Base-by-base conservation (phyloP, 345 rosid genomes). In the Murraya koenigii region DNA sequence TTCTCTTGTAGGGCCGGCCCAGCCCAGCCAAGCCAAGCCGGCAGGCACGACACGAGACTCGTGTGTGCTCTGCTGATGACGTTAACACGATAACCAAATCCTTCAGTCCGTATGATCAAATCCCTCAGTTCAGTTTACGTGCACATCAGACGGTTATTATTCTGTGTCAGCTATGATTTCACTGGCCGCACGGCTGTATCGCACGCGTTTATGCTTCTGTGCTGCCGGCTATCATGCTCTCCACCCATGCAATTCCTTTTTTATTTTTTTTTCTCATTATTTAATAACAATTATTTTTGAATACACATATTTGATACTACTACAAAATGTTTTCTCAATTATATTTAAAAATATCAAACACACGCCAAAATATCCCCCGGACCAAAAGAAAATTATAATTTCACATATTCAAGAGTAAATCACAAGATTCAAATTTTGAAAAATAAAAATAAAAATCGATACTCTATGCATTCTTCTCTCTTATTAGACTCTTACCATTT, bases 41-140 rank as follows among this genome's bases (percentile, higher is more conserved):
- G 87, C 86, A 87, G 20, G 56, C 56, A 52, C 56, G 56, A 17
- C 56, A 52, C 86, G 81, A 81, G 80, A 71, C 62, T 75, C 82
- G 75, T 77, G 85, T 82, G 85, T 19, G 59, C 54, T 44, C 28
- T 15, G 49, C 36, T 56, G 69, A 15, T 86, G 83, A 77, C 82
- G 80, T 60, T 41, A 76, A 3, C 72, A 26, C 8, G 25, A 32
- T 28, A 4, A 72, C 66, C 36, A 5, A 23, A 58, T 72, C 75
- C 59, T 5, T 0, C 0, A 25, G 5, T 25, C 72, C 54, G 56
- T 41, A 22, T 15, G 33, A 68, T 41, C 55, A 23, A 68, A 41
- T 41, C 73, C 20, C 17, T 6, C 47, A 8, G 19, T 22, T 15
- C 83, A 28, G 23, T 74, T 77, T 83, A 79, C 88, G 86, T 83